Conservation (phyloP, 768 basidiomycete genomes). For the Porphyrellus cyaneotinctus region DNA sequence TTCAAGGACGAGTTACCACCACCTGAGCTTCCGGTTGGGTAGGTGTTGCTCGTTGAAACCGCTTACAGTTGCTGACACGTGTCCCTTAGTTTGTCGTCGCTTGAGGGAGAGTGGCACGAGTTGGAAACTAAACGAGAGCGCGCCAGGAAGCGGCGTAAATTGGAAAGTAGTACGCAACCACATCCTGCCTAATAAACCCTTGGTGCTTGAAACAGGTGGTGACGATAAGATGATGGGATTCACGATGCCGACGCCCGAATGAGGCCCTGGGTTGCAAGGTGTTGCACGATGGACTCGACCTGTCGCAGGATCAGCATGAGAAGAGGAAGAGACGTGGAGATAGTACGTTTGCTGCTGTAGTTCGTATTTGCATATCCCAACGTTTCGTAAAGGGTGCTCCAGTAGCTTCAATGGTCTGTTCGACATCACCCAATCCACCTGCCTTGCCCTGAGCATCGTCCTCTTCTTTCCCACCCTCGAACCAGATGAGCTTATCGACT, state of each 20-base stretch:
- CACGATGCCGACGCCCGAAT: constrained; percentile 36
- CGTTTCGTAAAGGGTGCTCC: constrained; percentile 88
- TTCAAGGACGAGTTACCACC: constrained; percentile 77
- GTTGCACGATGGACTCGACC: constrained; percentile 88
- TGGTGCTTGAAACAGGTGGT: constrained; percentile 16
- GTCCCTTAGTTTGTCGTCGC: constrained; percentile 56
- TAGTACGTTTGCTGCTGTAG: constrained; percentile 81
- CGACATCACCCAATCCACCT: constrained; percentile 84
- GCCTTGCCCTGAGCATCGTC: constrained; percentile 93
- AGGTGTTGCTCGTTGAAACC: constrained; percentile 28
- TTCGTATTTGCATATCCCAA: constrained; percentile 93
- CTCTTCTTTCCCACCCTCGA: constrained; percentile 82
- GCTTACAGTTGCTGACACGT: constrained; percentile 4
- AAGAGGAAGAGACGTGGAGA: neutral
- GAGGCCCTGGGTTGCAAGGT: constrained; percentile 69
- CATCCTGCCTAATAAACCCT: constrained; percentile 30
- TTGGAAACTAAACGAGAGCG: constrained; percentile 91
- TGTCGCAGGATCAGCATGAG: constrained; percentile 27
- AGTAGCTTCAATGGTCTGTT: constrained; percentile 83
- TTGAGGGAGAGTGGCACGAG: constrained; percentile 98
- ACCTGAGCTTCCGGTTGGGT: constrained; percentile 77
- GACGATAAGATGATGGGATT: constrained; percentile 11
- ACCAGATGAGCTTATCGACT: constrained; percentile 91
- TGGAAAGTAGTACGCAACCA: constrained; percentile 45
- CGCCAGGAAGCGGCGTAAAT: constrained; percentile 72